phyloP scores from a whole-genome alignment of 2,329 filamentous ascomycete species.

The Aureobasidium pullulans region DNA sequence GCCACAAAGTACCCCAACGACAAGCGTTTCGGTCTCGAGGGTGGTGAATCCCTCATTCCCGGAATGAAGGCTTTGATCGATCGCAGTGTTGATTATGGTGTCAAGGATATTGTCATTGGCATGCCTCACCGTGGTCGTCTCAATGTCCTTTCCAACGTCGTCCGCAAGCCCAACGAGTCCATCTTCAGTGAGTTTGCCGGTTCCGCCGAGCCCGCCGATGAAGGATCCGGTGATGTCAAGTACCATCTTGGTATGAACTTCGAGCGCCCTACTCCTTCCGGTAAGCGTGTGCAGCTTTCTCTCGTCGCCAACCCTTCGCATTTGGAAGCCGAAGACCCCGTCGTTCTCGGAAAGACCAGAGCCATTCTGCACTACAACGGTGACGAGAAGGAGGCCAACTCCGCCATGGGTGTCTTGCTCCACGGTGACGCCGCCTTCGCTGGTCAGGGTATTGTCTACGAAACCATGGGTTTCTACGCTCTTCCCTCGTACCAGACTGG shows the following conservation, averaged over 20 bases:
- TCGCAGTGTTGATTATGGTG: slow-evolving; percentile 93
- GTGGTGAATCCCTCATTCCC: slow-evolving; percentile 91
- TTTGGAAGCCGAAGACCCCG: slow-evolving; percentile 94
- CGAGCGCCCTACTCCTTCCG: slow-evolving; percentile 92
- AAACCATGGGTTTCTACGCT: slow-evolving; percentile 95
- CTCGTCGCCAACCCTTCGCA: slow-evolving; percentile 98
- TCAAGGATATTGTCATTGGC: slow-evolving; percentile 98
- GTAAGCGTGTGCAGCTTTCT: slow-evolving; percentile 98
- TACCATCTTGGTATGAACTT: slow-evolving; percentile 99
- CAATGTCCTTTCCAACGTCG: slow-evolving; percentile 96
- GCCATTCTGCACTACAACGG: slow-evolving; percentile 99
- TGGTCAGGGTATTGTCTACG: slow-evolving; percentile 94
- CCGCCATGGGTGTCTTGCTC: slow-evolving; percentile 90
- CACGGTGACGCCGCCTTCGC: slow-evolving; percentile 97
- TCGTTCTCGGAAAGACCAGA: slow-evolving; percentile 93
- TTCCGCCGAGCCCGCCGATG: slow-evolving; percentile 76
- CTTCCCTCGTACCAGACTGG: slow-evolving; percentile 95
- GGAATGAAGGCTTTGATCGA: slow-evolving; percentile 99
- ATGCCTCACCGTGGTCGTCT: slow-evolving; percentile 99
- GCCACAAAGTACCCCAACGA: slow-evolving; percentile 98
- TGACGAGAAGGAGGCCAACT: slow-evolving; percentile 80
- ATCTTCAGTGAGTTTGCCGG: slow-evolving; percentile 99
- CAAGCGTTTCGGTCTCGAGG: slow-evolving; percentile 97
- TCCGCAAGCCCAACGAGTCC: slow-evolving; percentile 97
- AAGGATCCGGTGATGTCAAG: slow-evolving; percentile 97